Conservation (phyloP, 148 eudicot species). For the Limonium bicolor region DNA sequence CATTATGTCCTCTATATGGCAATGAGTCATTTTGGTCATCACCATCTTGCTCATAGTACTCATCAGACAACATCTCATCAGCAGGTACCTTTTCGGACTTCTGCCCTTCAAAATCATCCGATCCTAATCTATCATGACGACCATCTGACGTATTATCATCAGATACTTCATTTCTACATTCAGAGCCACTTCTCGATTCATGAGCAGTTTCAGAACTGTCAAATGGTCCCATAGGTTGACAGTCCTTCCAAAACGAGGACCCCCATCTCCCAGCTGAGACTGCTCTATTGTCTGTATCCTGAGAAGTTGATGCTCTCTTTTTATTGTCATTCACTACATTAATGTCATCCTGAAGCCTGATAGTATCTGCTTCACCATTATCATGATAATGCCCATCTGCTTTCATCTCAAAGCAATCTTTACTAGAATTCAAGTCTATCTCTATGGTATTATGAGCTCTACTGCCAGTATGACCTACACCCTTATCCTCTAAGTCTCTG, state of each 20-base stretch:
- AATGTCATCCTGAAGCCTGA: constrained; percentile 19
- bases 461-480: constrained; percentile 17
- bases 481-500: constrained; percentile 37
- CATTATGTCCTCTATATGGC: constrained; percentile 26
- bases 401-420: constrained; percentile 33
- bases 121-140: constrained; percentile 28
- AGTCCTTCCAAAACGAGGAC: constrained; percentile 63
- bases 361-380: constrained; percentile 26
- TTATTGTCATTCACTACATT: constrained; percentile 19
- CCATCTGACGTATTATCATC: constrained; percentile 46
- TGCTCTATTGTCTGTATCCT: constrained; percentile 31
- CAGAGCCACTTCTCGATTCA: constrained; percentile 72
- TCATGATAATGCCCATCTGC: constrained; percentile 23
- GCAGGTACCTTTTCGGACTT: constrained; percentile 43
- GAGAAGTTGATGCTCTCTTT: constrained; percentile 21
- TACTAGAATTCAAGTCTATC: constrained; percentile 40
- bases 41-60: constrained; percentile 89
- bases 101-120: constrained; percentile 28
- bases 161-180: constrained; percentile 45
- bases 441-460: constrained; percentile 31
- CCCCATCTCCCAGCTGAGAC: constrained; percentile 51
- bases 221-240: constrained; percentile 27
- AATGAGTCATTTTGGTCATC: constrained; percentile 61
- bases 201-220: constrained; percentile 40
- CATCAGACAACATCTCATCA: constrained; percentile 96